These are phyloP conservation scores for Populus tomentosa DNA, from an alignment of 441 rosid genomes.

Conservation along the genomic window DNA sequence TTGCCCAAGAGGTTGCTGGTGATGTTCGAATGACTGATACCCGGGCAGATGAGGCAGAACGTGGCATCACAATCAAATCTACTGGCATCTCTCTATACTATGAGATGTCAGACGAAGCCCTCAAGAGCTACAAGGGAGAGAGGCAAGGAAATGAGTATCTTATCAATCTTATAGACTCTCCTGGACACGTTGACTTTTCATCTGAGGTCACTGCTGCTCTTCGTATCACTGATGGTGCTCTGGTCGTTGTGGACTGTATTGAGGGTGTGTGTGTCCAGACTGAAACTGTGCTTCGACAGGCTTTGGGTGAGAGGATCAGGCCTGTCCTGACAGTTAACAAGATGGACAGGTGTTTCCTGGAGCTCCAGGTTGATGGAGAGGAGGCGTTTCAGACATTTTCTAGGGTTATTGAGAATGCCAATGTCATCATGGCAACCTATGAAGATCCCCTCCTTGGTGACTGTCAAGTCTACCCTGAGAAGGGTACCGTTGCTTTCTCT, in stretches of 20 bases:
- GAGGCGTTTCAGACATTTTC: conserved; percentile 68
- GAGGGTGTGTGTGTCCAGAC: conserved; percentile 81
- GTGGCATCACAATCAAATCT: conserved; percentile 72
- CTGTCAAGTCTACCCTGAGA: conserved; percentile 63
- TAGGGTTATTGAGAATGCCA: conserved; percentile 71
- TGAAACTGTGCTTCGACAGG: conserved; percentile 71
- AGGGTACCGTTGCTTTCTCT: conserved; percentile 62
- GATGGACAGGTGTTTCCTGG: conserved; percentile 81
- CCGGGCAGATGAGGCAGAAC: conserved; percentile 69
- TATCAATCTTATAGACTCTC: conserved; percentile 82
- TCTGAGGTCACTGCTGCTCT: conserved; percentile 91
- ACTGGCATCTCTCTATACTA: conserved; percentile 69
- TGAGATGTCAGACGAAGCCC: conserved; percentile 41
- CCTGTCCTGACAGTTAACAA: conserved; percentile 75
- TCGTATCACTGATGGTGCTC: conserved; percentile 87
- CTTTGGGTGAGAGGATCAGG: conserved; percentile 70
- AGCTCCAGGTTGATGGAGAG: conserved; percentile 80
- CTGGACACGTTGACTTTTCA: conserved; percentile 86
- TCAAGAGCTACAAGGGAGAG: conserved; percentile 50
- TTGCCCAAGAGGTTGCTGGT: conserved; percentile 75
- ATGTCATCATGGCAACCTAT: conserved; percentile 73
- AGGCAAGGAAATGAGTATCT: conserved; percentile 62
- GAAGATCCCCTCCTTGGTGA: conserved; percentile 75
- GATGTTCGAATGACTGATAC: conserved; percentile 81
- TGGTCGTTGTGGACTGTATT: conserved; percentile 75